Base-by-base conservation (phyloP, 768 basidiomycete species). In the Phaffia australis region DNA sequence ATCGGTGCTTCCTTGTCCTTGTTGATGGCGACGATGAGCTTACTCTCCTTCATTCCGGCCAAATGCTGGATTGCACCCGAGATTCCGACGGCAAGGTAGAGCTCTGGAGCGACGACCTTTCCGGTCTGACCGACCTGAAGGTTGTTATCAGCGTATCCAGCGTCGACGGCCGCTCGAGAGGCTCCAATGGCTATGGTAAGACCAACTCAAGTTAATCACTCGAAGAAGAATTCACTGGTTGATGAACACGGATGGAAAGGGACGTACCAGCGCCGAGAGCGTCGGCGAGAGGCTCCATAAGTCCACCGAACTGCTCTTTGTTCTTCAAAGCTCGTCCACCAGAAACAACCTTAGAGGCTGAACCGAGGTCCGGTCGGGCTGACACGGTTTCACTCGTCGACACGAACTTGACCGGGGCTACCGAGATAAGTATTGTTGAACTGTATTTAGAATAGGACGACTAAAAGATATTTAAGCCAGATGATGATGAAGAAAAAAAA, bases 1-100 rank as follows among this genome's bases (percentile, higher is more conserved):
- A 99, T 99, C 0, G 95, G 95, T 11, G 95, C 95, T 73, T 99
- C 95, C 51, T 90, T 82, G 74, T 97, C 94, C 89, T 99, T 99
- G 81, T 99, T 99, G 69, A 99, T 82, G 4, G 95, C 95, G 42
- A 95, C 94, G 69, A 99, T 99, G 70, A 97, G 80, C 79, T 98
- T 99, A 15, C 89, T 92, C 73, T 97, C 95, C 76, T 99, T 99
- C 95, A 98, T 99, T 11, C 95, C 95, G 25, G 95, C 95, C 63
- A 98, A 80, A 79, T 99, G 95, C 78, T 99, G 95, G 72, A 98
- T 99, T 18, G 95, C 95, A 21, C 95, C 95, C 11, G 92, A 95
- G 72, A 99, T 98, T 60, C 95, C 95, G 58, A 98, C 77, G 3
- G 95, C 95, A 77, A 98, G 83, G 78, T 99, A 99, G 62, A 99